Percentiles rank a stretch among this genome's conserved stretches.
phyloP scores from a whole-genome alignment of 1,139 yeast species.

The Pichia sp. region DNA sequence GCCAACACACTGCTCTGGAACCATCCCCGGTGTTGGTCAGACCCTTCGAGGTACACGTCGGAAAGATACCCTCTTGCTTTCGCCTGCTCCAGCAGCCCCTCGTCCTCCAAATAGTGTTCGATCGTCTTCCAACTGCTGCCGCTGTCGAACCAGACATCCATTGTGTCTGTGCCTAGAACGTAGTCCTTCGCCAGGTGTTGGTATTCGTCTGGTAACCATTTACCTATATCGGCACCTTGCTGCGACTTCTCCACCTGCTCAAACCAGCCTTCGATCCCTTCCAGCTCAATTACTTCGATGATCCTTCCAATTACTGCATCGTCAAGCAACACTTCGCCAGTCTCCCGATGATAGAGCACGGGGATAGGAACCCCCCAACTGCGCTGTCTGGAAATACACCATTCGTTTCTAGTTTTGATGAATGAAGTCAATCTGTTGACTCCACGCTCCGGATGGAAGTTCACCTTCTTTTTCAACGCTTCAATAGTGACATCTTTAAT shows the following conservation, averaged over 20 bases:
- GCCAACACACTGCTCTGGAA: conserved; percentile 90
- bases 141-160: conserved; percentile 99
- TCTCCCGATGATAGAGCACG: conserved; percentile 59
- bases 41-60: conserved; percentile 86
- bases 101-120: conserved; percentile 35
- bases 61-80: conserved; percentile 43
- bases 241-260: conserved; percentile 36
- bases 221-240: conserved; percentile 37
- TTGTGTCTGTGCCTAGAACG: conserved; percentile 76
- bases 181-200: conserved; percentile 39
- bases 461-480: conserved; percentile 54
- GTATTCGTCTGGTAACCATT: conserved; percentile 65
- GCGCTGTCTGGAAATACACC: conserved; percentile 98
- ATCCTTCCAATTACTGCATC: conserved; percentile 49
- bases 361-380: conserved; percentile 99
- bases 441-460: conserved; percentile 73
- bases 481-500: conserved; percentile 60
- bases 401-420: conserved; percentile 74
- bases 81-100: conserved; percentile 32
- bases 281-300: conserved; percentile 46
- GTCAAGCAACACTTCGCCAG: conserved; percentile 56
- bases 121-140: conserved; percentile 89
- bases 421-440: conserved; percentile 66
- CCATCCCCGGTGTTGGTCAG: conserved; percentile 99
- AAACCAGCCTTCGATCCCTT: conserved; percentile 82